Percentiles rank a stretch among this genome's conserved stretches.
These are phyloP conservation scores for Dryadomyces quercivorus DNA, from an alignment of 2,329 filamentous ascomycete genomes.

Conservation along the genomic window DNA sequence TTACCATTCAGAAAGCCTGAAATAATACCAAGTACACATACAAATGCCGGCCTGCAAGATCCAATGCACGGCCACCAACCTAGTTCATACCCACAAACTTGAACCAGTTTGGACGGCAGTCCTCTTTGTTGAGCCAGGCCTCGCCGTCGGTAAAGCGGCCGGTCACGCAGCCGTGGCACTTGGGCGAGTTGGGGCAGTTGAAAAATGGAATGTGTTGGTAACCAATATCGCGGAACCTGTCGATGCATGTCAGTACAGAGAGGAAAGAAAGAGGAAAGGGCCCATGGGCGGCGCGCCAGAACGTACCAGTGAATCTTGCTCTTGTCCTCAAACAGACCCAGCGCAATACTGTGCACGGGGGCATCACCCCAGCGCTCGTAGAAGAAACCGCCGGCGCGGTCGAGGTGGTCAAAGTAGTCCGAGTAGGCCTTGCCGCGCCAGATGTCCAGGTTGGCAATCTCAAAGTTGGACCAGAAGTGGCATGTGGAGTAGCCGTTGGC, in stretches of 20 bases:
- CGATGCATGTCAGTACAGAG: not conserved
- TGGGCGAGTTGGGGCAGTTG: conserved; percentile 95
- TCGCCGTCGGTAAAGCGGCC: conserved; percentile 86
- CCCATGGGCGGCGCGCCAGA: not conserved
- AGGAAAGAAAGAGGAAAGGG: too few species aligned
- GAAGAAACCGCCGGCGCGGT: conserved; percentile 91
- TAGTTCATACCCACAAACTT: conserved; percentile 79
- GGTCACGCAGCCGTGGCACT: conserved; percentile 64
- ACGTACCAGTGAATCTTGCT: conserved; percentile 85
- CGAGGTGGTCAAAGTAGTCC: conserved; percentile 92
- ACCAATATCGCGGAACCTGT: conserved; percentile 96
- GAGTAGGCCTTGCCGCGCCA: conserved; percentile 86
- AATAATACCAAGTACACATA: not conserved
- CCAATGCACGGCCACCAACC: not conserved
- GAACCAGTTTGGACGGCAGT: conserved; percentile 95
- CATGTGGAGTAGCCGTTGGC: conserved; percentile 95
- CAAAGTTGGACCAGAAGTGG: conserved; percentile 99
- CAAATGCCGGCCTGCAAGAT: not conserved
- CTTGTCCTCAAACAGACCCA: conserved; percentile 85
- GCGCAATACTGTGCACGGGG: conserved; percentile 85
- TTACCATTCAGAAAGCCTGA: not conserved
- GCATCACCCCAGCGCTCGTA: conserved; percentile 89
- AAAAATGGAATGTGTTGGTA: conserved; percentile 98
- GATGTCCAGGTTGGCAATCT: conserved; percentile 86
- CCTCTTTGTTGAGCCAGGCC: conserved; percentile 72